Evolutionary conservation across 2,329 filamentous ascomycete species (phyloP).

Genomic region (Allantophomopsis cytisporea): DNA sequence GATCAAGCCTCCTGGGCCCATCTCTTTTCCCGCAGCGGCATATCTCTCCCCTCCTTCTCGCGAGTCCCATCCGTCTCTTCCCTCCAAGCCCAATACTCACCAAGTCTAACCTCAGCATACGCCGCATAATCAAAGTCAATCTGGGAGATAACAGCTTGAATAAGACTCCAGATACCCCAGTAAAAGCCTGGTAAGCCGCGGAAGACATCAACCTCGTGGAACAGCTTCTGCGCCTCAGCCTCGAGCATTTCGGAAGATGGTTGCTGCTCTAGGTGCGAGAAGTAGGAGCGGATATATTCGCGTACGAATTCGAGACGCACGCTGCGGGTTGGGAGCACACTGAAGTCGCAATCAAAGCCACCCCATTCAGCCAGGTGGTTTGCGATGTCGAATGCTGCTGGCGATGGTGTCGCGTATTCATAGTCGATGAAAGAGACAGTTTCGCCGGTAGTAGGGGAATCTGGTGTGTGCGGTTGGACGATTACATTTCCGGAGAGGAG

Average conservation of each 20-base stretch:
- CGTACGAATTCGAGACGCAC: constrained; percentile 70
- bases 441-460: constrained; percentile 24
- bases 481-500: constrained; percentile 95
- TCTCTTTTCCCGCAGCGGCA: constrained; percentile 62
- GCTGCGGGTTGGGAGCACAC: constrained; percentile 62
- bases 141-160: constrained; percentile 84
- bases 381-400: constrained; percentile 88
- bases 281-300: constrained; percentile 72
- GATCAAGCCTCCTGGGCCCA: constrained; percentile 37
- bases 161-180: constrained; percentile 91
- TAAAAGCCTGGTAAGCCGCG: constrained; percentile 81
- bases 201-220: constrained; percentile 73
- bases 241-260: constrained; percentile 31
- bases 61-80: constrained; percentile 55
- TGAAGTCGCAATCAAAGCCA: constrained; percentile 89
- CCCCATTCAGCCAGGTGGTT: constrained; percentile 99
- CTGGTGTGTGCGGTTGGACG: constrained; percentile 41
- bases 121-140: constrained; percentile 95
- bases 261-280: constrained; percentile 30
- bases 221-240: constrained; percentile 54
- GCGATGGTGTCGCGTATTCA: constrained; percentile 90
- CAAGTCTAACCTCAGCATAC: constrained; percentile 75
- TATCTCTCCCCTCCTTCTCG: constrained; percentile 35
- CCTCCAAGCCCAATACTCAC: constrained; percentile 91
- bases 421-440: constrained; percentile 89